phyloP scores from a whole-genome alignment of 495 filamentous ascomycete species.

The Tuber microsphaerosporum region DNA sequence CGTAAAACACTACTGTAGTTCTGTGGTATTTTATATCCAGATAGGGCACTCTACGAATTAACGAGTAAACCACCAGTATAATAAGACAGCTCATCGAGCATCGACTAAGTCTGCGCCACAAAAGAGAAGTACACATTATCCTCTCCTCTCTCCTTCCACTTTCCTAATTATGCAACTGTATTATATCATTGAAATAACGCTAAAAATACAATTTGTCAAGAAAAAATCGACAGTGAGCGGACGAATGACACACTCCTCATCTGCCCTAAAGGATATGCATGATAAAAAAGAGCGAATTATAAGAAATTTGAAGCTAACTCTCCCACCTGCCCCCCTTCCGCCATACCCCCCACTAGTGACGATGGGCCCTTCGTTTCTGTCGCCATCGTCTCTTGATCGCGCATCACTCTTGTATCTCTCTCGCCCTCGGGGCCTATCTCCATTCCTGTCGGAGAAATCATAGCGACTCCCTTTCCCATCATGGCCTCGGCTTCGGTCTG shows the following conservation, averaged over 20 bases:
- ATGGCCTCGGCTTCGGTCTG: slow-evolving; percentile 1
- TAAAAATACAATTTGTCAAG: slow-evolving; percentile 3
- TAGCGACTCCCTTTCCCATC: slow-evolving; percentile 17
- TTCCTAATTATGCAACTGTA: neutral
- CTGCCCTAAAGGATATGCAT: neutral
- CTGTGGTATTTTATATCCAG: too few relatives aligned
- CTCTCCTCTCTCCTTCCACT: neutral
- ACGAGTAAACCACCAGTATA: too few relatives aligned
- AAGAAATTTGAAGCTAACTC: slow-evolving; percentile 38
- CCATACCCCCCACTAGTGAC: slow-evolving; percentile 10
- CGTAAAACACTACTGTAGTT: too few relatives aligned
- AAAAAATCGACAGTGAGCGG: neutral
- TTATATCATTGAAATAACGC: neutral
- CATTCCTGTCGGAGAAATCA: slow-evolving; percentile 8
- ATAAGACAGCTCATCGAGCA: too few relatives aligned
- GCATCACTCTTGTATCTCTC: slow-evolving; percentile 8
- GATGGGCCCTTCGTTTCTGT: slow-evolving; percentile 18
- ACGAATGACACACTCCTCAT: neutral
- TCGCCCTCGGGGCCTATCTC: slow-evolving; percentile 2
- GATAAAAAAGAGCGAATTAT: slow-evolving; percentile 4
- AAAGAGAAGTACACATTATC: neutral
- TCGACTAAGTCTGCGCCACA: neutral
- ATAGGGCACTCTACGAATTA: too few relatives aligned
- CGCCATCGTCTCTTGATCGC: slow-evolving; percentile 9
- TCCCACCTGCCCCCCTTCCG: slow-evolving; percentile 17